Base-by-base conservation (phyloP, 2,329 filamentous ascomycete genomes). In the Coleophoma eucalyptorum region DNA sequence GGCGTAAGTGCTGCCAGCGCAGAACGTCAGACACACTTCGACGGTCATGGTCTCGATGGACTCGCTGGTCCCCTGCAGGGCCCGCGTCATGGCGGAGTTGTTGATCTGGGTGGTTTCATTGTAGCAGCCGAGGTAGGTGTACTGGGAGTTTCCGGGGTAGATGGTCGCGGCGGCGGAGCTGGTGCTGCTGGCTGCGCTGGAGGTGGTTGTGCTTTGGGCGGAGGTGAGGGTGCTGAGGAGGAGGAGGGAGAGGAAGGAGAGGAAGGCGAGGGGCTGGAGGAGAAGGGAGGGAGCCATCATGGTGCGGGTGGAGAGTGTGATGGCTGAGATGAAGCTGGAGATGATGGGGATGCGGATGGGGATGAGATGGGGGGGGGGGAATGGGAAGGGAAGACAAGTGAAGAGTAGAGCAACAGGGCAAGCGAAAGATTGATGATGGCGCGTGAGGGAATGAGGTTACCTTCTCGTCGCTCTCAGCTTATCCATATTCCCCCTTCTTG, bases 101-200 rank as follows among this genome's bases (percentile, higher is more conserved):
- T 60, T 59, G 19, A 49, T 6, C 12, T 51, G 46, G 16, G 57
- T 59, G 31, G 69, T 72, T 57, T 72, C 70, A 45, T 71, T 71
- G 54, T 65, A 72, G 53, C 70, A 72, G 21, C 70, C 70, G 6
- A 58, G 55, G 53, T 71, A 72, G 5, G 42, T 43, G 52, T 56
- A 62, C 20, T 49, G 50, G 8, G 47, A 35, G 5, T 51, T 50
- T 2, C 51, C 53, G 0, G 56, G 52, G 32, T 48, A 57, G 46
- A 62, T 55, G 16, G 13, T 55, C 2, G 57, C 51, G 32, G 35
- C 37, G 15, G 46, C 20, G 10, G 53, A 32, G 12, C 43, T 50
- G 19, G 50, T 46, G 15, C 55, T 46, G 5, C 52, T 51, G 5
- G 50, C 47, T 4, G 47, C 42, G 15, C 8, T 4, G 38, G 43